Evolutionary conservation across 768 basidiomycete genomes (phyloP), one percentile per base, ranked within the genome.

Genomic region (Clitopilus passeckerianus): DNA sequence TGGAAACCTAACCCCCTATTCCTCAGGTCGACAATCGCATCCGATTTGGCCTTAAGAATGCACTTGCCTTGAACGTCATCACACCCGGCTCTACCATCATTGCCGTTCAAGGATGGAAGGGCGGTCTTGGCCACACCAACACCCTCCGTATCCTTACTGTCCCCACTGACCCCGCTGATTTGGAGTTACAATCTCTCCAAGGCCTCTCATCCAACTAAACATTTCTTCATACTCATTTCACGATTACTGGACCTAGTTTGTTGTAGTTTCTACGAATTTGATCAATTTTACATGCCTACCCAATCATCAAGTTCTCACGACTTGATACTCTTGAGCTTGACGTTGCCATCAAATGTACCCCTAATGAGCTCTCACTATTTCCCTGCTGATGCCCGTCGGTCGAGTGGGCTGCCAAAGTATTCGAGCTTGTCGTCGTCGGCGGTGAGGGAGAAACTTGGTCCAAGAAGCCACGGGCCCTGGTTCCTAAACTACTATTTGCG

Each of bases 81-180:
- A 86, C 86, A 68, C 86, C 93, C 35, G 92, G 93, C 57, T 87
- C 87, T 57, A 93, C 95, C 23, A 84, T 99, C 68, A 80, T 98
- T 63, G 96, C 96, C 54, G 90, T 99, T 5, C 97, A 98, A 74
- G 97, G 97, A n/a, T 99, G 96, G 96, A 96, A 95, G 78, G 93
- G 95, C 46, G 97, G 97, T 60, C 84, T 97, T 50, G 95, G 95
- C 33, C 94, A 97, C 76, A 95, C 93, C 64, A 95, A 95, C 80
- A 94, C 92, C 12, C 78, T 95, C 59, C 88, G 93, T 54, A 83
- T 95, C 61, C 74, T 95, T 65, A 85, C 85, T 41, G 93, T 94
- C 50, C 93, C 93, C 16, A 92, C 89, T 22, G 90, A 93, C 66
- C 62, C 74, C 34, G 90, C 88, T 55, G 93, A 95, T 70, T 75